These are phyloP conservation scores for Gossypium anomalum DNA, from an alignment of 345 rosid species.

Conservation along the genomic window DNA sequence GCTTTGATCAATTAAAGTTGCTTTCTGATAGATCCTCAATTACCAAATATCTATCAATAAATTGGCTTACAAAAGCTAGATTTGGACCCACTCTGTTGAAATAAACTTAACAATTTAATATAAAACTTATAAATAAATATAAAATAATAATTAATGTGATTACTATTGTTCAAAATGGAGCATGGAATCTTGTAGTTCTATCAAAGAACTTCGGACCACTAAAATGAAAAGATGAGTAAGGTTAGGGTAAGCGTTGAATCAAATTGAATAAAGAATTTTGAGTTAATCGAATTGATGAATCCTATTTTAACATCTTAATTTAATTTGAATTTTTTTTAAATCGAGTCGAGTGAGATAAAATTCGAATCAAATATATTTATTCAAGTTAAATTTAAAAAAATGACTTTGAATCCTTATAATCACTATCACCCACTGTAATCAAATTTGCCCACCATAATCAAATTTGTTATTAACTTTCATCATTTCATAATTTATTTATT, in stretches of 20 bases:
- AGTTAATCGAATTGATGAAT: too few species aligned
- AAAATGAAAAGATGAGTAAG: background rate
- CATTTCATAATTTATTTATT: too few species aligned
- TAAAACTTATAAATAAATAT: background rate
- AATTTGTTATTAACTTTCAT: too few species aligned
- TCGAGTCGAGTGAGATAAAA: too few species aligned
- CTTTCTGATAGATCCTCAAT: background rate
- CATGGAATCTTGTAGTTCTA: background rate
- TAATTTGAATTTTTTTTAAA: too few species aligned
- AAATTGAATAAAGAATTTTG: too few species aligned
- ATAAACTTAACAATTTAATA: conserved; percentile 2
- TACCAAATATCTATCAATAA: background rate
- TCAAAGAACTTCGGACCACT: conserved; percentile 9
- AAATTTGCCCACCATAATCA: too few species aligned
- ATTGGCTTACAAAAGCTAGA: background rate
- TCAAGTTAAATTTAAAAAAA: too few species aligned
- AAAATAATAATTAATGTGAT: background rate
- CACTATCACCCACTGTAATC: too few species aligned
- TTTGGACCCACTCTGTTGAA: background rate
- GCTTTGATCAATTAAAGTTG: background rate
- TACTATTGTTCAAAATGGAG: background rate
- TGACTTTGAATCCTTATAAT: too few species aligned
- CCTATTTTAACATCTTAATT: accelerated
- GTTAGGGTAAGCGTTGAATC: too few species aligned
- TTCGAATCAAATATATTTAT: too few species aligned